Percentiles rank a stretch among this genome's conserved stretches.
phyloP scores from a whole-genome alignment of 805 yeast species.

The Wickerhamomyces sydowiorum region DNA sequence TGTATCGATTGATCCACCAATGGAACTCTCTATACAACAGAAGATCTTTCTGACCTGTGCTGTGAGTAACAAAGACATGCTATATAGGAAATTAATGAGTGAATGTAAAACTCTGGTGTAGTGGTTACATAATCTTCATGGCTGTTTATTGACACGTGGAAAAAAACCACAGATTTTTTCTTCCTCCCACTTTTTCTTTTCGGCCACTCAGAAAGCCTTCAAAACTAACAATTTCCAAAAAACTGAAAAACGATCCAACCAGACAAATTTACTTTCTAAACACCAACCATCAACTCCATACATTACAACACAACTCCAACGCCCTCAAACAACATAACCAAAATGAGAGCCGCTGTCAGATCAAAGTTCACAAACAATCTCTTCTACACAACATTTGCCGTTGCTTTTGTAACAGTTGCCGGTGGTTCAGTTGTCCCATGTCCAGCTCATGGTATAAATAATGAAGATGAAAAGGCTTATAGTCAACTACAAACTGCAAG shows the following conservation, averaged over 20 bases:
- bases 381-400: slow-evolving; percentile 55
- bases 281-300: background rate
- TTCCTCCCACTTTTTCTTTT: background rate
- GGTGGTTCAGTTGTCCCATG: slow-evolving; percentile 37
- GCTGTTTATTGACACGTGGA: background rate
- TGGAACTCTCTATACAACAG: slow-evolving; percentile 29
- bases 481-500: slow-evolving; percentile 3
- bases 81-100: too few species aligned
- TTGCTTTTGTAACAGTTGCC: slow-evolving; percentile 46
- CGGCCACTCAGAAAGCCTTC: background rate
- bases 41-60: background rate
- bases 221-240: background rate
- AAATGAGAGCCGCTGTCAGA: slow-evolving; percentile 48
- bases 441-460: slow-evolving; percentile 36
- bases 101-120: too few species aligned
- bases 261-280: too few species aligned
- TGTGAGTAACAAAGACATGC: too few species aligned
- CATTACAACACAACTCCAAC: background rate
- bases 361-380: slow-evolving; percentile 45
- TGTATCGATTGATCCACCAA: slow-evolving; percentile 21
- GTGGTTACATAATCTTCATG: too few species aligned
- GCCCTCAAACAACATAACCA: slow-evolving; percentile 1
- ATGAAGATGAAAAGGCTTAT: slow-evolving; percentile 30
- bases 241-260: too few species aligned
- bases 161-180: background rate